Base-by-base conservation (phyloP, 306 rosid genomes). In the Rosa rugosa region DNA sequence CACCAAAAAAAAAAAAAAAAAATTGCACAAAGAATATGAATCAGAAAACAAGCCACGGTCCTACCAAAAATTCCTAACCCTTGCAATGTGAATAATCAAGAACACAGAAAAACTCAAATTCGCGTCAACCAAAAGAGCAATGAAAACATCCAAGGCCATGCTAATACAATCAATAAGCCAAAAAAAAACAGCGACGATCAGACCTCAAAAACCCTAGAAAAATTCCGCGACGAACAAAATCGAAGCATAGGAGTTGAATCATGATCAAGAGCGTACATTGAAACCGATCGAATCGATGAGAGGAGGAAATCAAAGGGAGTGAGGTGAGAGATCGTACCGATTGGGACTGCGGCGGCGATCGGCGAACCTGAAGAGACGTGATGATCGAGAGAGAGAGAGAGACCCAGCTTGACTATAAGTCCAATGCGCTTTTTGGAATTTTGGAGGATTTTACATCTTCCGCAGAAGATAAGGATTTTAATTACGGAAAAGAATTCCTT, bases 261-360 rank as follows among this genome's bases (percentile, higher is more conserved):
- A 6, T 14, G 18, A 42, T 60, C 47, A 44, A 16, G 18, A 16
- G 20, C 49, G 13, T 16, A 5, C 18, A 60, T 44, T 59, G 38
- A 34, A 75, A 59, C 1, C 41, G 44, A 75, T 75, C 44, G n/a
- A 60, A 44, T 42, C 69, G 45, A 23, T 12, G 11, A 71, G 3
- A 8, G 13, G 8, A 40, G 42, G 25, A 38, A 57, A 14, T 41
- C 1, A 23, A 51, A 14, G 4, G 22, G 10, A 54, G 18, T 1
- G 17, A 8, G 54, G 36, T 3, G 51, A 14, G 42, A 5, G 78
- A 60, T 75, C 69, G 69, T 56, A 57, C 77, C 77, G 27, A 41
- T 22, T 20, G 38, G 22, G 27, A 74, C 17, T 47, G 63, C 45
- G 63, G 40, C 60, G 22, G 46, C 11, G 70, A 45, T 8, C 67